phyloP scores from a whole-genome alignment of 2,329 filamentous ascomycete genomes.

The Tricladium varicosporioides region DNA sequence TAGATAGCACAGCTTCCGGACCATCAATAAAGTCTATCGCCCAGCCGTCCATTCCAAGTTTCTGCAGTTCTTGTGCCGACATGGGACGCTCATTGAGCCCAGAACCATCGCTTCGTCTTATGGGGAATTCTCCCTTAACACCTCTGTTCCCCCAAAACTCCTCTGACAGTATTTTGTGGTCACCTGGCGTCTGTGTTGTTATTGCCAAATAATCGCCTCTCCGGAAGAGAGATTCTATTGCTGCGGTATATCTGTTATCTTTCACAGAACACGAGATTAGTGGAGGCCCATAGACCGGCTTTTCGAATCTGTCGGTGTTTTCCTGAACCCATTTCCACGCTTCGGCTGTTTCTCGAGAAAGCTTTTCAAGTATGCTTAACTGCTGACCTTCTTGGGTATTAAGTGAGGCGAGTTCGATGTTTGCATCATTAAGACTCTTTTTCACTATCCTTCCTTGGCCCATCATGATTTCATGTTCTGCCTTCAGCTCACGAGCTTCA shows the following conservation, averaged over 20 bases:
- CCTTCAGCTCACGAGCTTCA: constrained; percentile 34
- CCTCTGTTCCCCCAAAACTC: constrained; percentile 61
- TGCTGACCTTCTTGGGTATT: constrained; percentile 76
- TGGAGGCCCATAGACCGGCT: constrained; percentile 64
- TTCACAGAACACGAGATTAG: constrained; percentile 64
- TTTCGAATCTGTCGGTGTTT: constrained; percentile 60
- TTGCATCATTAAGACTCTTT: constrained; percentile 37
- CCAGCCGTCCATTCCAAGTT: constrained; percentile 73
- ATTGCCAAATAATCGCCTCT: constrained; percentile 57
- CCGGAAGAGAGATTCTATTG: constrained; percentile 57
- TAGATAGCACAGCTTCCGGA: constrained; percentile 78
- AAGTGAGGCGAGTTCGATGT: constrained; percentile 55
- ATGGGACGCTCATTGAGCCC: constrained; percentile 51
- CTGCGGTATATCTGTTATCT: constrained; percentile 54
- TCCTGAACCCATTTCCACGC: constrained; percentile 82
- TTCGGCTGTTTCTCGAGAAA: constrained; percentile 61
- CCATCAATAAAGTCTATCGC: constrained; percentile 77
- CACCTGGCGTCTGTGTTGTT: constrained; percentile 71
- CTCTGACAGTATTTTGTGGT: constrained; percentile 71
- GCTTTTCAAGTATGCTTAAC: constrained; percentile 58
- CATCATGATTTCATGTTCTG: constrained; percentile 27
- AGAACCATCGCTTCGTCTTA: constrained; percentile 58
- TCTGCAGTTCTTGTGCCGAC: constrained; percentile 50
- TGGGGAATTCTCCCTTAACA: constrained; percentile 63
- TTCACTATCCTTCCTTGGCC: constrained; percentile 42